These are phyloP conservation scores for Phytophthora aleatoria DNA, from an alignment of 352 stramenopile species.

Conservation along the genomic window DNA sequence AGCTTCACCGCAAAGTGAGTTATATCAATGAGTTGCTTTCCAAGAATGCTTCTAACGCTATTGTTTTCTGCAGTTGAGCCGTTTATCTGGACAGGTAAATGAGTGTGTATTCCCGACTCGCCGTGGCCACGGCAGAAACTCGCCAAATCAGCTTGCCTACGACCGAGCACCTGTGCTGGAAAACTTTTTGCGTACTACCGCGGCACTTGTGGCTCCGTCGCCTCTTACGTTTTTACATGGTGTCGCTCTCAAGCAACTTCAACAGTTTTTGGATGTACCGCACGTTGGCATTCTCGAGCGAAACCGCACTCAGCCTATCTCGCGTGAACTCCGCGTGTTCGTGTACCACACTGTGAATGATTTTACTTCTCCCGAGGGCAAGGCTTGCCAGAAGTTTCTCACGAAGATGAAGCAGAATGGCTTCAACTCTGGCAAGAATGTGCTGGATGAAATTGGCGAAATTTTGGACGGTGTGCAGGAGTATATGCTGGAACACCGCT, in stretches of 20 bases:
- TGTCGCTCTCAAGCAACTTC: conserved; percentile 76
- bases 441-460: conserved; percentile 75
- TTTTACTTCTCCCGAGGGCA: conserved; percentile 75
- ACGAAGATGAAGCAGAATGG: conserved; percentile 56
- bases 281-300: conserved; percentile 69
- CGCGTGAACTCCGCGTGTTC: conserved; percentile 75
- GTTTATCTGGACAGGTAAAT: conserved; percentile 66
- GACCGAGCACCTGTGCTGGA: conserved; percentile 78
- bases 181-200: conserved; percentile 74
- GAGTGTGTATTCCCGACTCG: conserved; percentile 77
- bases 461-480: conserved; percentile 85
- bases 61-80: conserved; percentile 50
- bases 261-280: conserved; percentile 82
- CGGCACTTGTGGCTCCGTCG: conserved; percentile 73
- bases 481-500: conserved; percentile 88
- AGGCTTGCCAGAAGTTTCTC: conserved; percentile 79
- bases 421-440: conserved; percentile 51
- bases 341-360: conserved; percentile 86
- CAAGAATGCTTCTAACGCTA: conserved; percentile 1
- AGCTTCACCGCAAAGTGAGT: conserved; percentile 80
- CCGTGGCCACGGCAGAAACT: conserved; percentile 59
- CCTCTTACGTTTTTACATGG: conserved; percentile 78
- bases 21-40: neutral
- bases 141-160: conserved; percentile 58
- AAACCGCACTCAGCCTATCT: conserved; percentile 83